Evolutionary conservation across 2,329 filamentous ascomycete genomes (phyloP).

Genomic region (Didymella pomorum): DNA sequence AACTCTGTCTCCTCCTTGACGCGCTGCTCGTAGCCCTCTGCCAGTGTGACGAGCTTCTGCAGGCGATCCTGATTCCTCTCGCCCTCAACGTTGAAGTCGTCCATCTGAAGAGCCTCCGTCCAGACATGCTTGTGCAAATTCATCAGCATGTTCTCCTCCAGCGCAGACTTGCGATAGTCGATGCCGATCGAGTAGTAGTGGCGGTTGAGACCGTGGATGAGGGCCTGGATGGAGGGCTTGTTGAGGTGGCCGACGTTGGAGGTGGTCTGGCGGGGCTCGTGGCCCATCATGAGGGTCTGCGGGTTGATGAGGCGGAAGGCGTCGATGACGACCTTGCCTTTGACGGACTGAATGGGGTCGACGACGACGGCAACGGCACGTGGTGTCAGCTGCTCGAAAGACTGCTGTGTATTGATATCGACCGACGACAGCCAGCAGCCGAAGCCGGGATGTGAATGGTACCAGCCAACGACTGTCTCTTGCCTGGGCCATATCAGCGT

Average conservation of each 20-base stretch:
- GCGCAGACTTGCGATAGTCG: conserved; percentile 95
- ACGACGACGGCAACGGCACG: conserved; percentile 97
- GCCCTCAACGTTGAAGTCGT: conserved; percentile 88
- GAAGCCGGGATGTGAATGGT: conserved; percentile 98
- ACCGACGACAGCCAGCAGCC: conserved; percentile 99
- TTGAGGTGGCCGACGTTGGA: conserved; percentile 98
- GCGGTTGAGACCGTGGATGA: conserved; percentile 96
- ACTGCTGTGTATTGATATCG: conserved; percentile 99
- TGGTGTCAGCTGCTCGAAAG: conserved; percentile 98
- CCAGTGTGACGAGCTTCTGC: conserved; percentile 83
- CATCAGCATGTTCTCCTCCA: conserved; percentile 99
- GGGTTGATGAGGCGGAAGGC: conserved; percentile 98
- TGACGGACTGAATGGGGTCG: conserved; percentile 98
- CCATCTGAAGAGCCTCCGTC: conserved; percentile 97
- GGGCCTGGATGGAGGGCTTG: conserved; percentile 98
- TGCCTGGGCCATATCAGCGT: conserved; percentile 60
- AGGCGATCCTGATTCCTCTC: conserved; percentile 86
- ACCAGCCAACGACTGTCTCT: conserved; percentile 98
- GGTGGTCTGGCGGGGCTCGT: conserved; percentile 96
- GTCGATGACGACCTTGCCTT: conserved; percentile 99
- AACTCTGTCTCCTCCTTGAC: conserved; percentile 99
- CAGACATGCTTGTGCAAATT: conserved; percentile 99
- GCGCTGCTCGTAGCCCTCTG: conserved; percentile 97
- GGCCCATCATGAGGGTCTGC: conserved; percentile 95
- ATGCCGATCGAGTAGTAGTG: conserved; percentile 99